A percentile compares a stretch with the other conserved stretches of the same genome.
These are phyloP conservation scores for Aspergillus ustus DNA, from an alignment of 2,329 filamentous ascomycete species.

Conservation along the genomic window DNA sequence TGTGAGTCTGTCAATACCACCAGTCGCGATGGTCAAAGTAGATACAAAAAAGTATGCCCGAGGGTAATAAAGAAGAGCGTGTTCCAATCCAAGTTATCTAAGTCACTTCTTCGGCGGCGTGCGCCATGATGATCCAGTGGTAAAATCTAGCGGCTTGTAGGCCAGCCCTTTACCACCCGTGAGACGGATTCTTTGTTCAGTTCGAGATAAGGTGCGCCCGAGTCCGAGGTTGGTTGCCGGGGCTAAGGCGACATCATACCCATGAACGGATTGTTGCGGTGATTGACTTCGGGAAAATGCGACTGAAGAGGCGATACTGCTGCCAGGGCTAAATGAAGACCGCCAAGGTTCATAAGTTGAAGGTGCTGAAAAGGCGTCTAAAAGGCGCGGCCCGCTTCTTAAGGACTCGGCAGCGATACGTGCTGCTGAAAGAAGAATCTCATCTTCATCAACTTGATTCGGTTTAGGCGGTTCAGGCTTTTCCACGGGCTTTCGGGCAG, in stretches of 20 bases:
- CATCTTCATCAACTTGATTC: conserved; percentile 45
- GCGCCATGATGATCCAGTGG: conserved; percentile 25
- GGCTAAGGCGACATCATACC: conserved; percentile 48
- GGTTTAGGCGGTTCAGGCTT: conserved; percentile 28
- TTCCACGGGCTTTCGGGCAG: conserved; percentile 29
- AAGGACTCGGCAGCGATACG: conserved; percentile 48
- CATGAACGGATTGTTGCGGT: conserved; percentile 38
- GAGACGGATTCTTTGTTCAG: conserved; percentile 47
- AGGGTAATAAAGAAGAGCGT: not conserved
- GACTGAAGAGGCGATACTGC: conserved; percentile 31
- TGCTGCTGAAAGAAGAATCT: conserved; percentile 46
- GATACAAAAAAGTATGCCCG: not conserved
- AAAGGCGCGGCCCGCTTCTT: conserved; percentile 40
- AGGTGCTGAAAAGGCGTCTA: conserved; percentile 31
- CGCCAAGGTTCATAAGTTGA: conserved; percentile 26
- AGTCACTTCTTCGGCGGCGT: conserved; percentile 18
- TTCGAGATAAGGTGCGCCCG: conserved; percentile 47
- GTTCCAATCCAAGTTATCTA: not conserved
- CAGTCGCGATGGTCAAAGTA: not conserved
- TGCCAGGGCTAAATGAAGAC: conserved; percentile 33
- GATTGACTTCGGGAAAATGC: conserved; percentile 35
- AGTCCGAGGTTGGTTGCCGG: conserved; percentile 44
- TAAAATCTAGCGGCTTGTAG: conserved; percentile 44
- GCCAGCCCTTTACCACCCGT: conserved; percentile 51
- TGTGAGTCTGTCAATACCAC: not conserved